These are phyloP conservation scores for Allomyces macrogynus DNA, from an alignment of 192 early-diverging fungal species.

Conservation along the genomic window DNA sequence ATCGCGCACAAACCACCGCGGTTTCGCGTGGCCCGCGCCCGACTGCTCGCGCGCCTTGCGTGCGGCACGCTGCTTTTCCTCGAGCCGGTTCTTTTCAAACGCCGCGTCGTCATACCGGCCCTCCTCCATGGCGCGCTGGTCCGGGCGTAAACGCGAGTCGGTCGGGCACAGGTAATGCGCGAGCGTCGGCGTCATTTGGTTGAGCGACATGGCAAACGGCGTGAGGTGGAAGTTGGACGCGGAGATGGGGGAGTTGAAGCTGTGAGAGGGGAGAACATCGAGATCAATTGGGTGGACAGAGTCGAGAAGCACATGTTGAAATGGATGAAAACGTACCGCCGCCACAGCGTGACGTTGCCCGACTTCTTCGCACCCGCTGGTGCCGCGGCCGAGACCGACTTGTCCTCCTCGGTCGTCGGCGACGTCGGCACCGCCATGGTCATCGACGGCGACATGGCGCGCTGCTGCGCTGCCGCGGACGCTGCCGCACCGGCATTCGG, in stretches of 20 bases:
- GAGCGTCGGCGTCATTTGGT: constrained; percentile 39
- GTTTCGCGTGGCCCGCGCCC: constrained; percentile 26
- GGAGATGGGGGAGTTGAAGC: constrained; percentile 5
- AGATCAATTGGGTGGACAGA: too few species aligned
- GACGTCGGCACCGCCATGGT: too few species aligned
- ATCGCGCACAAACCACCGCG: constrained; percentile 59
- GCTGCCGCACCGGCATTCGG: not conserved
- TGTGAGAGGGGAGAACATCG: too few species aligned
- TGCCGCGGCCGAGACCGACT: too few species aligned
- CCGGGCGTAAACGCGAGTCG: constrained; percentile 64
- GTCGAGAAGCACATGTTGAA: too few species aligned
- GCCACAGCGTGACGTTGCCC: not conserved
- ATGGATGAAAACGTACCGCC: not conserved
- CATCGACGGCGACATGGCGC: too few species aligned
- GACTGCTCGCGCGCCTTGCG: constrained; percentile 31
- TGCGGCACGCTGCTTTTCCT: constrained; percentile 51
- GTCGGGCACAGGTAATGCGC: constrained; percentile 44
- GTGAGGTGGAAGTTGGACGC: constrained; percentile 45
- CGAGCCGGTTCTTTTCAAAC: constrained; percentile 45
- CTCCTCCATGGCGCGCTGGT: constrained; percentile 70
- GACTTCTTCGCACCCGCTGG: too few species aligned
- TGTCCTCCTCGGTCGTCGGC: too few species aligned
- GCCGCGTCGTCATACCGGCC: constrained; percentile 61
- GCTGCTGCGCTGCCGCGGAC: too few species aligned
- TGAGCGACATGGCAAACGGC: constrained; percentile 52